These are phyloP conservation scores for Jatropha curcas DNA, from an alignment of 345 rosid species.

Conservation along the genomic window DNA sequence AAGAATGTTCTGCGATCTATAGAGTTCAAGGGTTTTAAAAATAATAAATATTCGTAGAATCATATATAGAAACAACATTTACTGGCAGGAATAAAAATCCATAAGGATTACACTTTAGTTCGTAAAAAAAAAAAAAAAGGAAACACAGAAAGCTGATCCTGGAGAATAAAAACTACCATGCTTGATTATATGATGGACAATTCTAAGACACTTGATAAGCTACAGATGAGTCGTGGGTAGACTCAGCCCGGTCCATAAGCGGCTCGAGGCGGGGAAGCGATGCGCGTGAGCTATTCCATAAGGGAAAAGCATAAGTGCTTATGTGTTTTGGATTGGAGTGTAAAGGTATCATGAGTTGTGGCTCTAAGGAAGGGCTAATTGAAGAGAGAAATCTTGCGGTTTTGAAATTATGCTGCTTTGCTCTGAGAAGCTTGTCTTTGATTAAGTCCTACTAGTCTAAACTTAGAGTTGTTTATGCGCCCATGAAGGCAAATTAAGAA, in stretches of 20 bases:
- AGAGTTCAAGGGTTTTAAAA: no score
- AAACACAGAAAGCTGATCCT: conserved; percentile 79
- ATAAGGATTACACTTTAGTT: no score
- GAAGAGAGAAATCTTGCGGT: conserved; percentile 43
- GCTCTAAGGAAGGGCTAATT: conserved; percentile 69
- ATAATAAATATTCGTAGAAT: no score
- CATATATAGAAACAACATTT: no score
- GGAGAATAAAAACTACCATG: conserved; percentile 82
- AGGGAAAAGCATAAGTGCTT: conserved; percentile 55
- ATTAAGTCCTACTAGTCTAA: conserved; percentile 59
- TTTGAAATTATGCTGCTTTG: conserved; percentile 65
- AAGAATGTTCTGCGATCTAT: no score
- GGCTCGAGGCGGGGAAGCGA: conserved; percentile 67
- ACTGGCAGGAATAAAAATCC: no score
- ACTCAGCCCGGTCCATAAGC: conserved; percentile 85
- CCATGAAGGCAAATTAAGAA: conserved; percentile 37
- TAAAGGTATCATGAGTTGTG: conserved; percentile 65
- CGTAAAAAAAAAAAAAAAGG: no score
- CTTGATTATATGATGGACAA: conserved; percentile 60
- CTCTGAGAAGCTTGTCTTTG: conserved; percentile 83
- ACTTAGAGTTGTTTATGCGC: conserved; percentile 47
- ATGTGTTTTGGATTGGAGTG: conserved; percentile 56
- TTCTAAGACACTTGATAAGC: conserved; percentile 76
- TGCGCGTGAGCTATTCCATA: conserved; percentile 73
- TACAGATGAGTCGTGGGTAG: conserved; percentile 68